Evolutionary conservation across 805 yeast genomes (phyloP).

Genomic region (Tetrapisispora namnaoensis): DNA sequence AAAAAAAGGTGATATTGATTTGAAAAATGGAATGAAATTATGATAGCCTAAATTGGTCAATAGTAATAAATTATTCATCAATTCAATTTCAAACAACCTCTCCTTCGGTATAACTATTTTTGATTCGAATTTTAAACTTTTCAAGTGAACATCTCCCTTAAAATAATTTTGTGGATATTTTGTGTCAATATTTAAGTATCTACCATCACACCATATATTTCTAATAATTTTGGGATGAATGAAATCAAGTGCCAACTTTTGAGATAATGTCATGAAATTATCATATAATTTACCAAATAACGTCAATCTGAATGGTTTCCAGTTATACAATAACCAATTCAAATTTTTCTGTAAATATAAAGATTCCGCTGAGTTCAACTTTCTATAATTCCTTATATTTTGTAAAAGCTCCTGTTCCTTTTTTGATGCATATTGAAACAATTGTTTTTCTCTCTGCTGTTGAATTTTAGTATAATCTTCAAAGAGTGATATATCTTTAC

Average conservation of each 20-base stretch:
- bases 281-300: conserved; percentile 41
- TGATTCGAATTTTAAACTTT: conserved; percentile 17
- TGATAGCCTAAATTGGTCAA: conserved; percentile 43
- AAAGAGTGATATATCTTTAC: conserved; percentile 7
- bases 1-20: conserved; percentile 36
- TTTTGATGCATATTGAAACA: conserved; percentile 23
- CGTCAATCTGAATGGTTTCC: conserved; percentile 37
- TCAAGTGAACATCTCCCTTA: conserved; percentile 13
- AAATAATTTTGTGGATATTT: conserved; percentile 12
- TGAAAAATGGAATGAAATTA: conserved; percentile 32
- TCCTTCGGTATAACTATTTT: conserved; percentile 28
- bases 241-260: conserved; percentile 44
- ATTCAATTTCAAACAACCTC: conserved; percentile 32
- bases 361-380: conserved; percentile 32
- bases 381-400: conserved; percentile 31
- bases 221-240: conserved; percentile 50
- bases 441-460: conserved; percentile 22
- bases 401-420: conserved; percentile 17
- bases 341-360: conserved; percentile 32
- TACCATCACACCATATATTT: conserved; percentile 42
- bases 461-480: conserved; percentile 17
- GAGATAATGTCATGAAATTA: conserved; percentile 44
- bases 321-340: conserved; percentile 33
- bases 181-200: conserved; percentile 17
- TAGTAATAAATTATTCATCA: conserved; percentile 40